Conservation (phyloP, 768 basidiomycete genomes). For the Steccherinum ochraceum region DNA sequence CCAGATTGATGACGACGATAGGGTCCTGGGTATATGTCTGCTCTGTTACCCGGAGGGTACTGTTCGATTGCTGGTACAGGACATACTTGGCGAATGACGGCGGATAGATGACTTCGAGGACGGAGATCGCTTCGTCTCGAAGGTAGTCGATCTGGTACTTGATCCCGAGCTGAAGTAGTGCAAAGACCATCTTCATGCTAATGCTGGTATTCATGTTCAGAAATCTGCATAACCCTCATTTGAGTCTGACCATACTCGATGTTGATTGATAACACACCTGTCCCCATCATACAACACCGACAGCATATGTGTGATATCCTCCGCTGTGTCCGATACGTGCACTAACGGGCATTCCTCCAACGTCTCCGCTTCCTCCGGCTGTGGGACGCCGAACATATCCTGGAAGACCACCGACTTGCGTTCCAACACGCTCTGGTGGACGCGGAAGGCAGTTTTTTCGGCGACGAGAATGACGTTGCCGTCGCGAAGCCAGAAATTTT, state of each 20-base stretch:
- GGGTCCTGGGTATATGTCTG: too few relatives aligned
- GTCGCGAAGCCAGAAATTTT: slow-evolving; percentile 24
- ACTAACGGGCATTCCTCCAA: slow-evolving; percentile 2
- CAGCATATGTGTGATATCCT: background rate
- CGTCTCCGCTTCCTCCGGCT: slow-evolving; percentile 5
- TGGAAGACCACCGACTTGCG: slow-evolving; percentile 19
- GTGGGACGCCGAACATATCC: slow-evolving; percentile 18
- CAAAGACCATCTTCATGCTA: background rate
- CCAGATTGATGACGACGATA: background rate
- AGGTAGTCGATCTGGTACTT: background rate
- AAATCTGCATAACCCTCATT: too few relatives aligned
- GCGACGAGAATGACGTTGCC: slow-evolving; percentile 20
- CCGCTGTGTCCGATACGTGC: background rate
- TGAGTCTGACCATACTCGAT: too few relatives aligned
- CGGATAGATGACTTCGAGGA: background rate
- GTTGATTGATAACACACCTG: too few relatives aligned
- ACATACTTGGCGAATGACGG: background rate
- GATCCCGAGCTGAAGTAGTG: background rate
- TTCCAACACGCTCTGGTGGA: slow-evolving; percentile 17
- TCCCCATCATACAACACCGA: background rate
- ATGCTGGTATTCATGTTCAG: too few relatives aligned
- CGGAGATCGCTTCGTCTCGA: background rate
- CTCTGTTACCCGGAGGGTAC: too few relatives aligned
- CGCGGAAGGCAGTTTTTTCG: slow-evolving; percentile 16
- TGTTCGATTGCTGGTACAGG: too few relatives aligned